phyloP scores from a whole-genome alignment of 176 grass and related monocot species.

The Eleusine coracana region DNA sequence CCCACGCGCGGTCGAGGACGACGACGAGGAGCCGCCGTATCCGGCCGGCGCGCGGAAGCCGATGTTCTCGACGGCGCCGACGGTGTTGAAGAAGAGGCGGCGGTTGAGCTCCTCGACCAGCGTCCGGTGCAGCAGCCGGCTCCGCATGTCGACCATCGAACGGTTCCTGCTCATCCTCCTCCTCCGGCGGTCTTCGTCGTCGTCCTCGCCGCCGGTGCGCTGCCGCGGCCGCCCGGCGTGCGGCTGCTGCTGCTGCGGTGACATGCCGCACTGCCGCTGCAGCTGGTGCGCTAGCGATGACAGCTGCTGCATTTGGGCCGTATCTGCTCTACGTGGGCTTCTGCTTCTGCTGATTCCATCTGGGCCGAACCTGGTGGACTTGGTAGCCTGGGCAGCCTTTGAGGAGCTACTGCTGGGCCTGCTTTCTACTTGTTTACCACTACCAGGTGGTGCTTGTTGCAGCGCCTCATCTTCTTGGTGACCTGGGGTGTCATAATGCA shows the following conservation, averaged over 20 bases:
- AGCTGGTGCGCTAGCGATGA: not conserved
- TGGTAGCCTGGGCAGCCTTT: not conserved
- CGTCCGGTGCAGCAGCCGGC: slow-evolving; percentile 75
- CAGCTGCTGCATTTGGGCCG: not conserved
- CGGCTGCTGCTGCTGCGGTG: not conserved
- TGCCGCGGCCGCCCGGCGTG: slow-evolving; percentile 42
- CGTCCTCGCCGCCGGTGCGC: not conserved
- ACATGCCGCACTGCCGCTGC: slow-evolving; percentile 43
- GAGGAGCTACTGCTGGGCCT: slow-evolving; percentile 8
- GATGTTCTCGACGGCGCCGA: slow-evolving; percentile 81
- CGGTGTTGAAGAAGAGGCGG: slow-evolving; percentile 91
- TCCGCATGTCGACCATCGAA: slow-evolving; percentile 85
- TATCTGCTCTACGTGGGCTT: not conserved
- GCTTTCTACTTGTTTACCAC: not conserved
- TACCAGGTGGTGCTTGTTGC: not conserved
- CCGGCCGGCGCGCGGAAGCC: slow-evolving; percentile 54
- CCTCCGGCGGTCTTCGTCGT: not conserved
- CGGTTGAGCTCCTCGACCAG: slow-evolving; percentile 90
- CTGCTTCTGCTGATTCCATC: slow-evolving; percentile 14
- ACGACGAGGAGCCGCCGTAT: not conserved
- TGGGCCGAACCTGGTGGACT: slow-evolving; percentile 41
- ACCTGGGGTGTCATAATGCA: slow-evolving; percentile 48
- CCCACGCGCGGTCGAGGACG: slow-evolving; percentile 35
- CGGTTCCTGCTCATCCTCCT: slow-evolving; percentile 61
- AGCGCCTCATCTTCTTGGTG: slow-evolving; percentile 8